Evolutionary conservation across 345 rosid species (phyloP).

Genomic region (Euphorbia pulcherrima): DNA sequence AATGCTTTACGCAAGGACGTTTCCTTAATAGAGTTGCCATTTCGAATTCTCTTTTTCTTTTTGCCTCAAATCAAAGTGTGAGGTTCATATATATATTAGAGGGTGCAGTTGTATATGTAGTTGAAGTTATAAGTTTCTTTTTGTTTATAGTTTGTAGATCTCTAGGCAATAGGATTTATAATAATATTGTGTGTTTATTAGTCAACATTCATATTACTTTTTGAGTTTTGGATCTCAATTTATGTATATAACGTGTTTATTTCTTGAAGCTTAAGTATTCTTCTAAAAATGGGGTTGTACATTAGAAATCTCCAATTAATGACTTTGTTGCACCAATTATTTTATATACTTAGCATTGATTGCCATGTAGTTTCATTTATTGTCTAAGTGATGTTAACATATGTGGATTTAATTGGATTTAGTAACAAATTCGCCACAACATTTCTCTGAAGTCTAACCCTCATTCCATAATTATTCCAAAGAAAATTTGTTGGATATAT

Average conservation of each 20-base stretch:
- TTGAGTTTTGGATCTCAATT: too few species aligned
- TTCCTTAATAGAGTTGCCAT: not conserved
- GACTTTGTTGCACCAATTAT: not conserved
- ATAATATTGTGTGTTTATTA: not conserved
- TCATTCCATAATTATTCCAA: too few species aligned
- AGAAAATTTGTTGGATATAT: too few species aligned
- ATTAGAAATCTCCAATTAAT: too few species aligned
- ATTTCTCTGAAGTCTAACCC: too few species aligned
- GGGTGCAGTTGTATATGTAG: not conserved
- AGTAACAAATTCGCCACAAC: too few species aligned
- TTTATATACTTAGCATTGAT: not conserved
- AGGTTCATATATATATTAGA: not conserved
- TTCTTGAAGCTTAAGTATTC: not conserved
- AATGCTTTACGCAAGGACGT: constrained; percentile 16
- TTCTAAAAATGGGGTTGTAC: not conserved
- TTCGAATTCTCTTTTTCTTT: not conserved
- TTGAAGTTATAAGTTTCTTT: not conserved
- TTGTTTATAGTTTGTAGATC: not conserved
- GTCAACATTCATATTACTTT: not conserved
- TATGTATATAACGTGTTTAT: not conserved
- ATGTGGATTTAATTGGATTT: too few species aligned
- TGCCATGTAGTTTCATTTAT: not conserved
- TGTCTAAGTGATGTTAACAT: too few species aligned
- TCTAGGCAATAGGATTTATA: not conserved
- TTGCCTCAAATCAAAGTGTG: not conserved